Evolutionary conservation across 2,329 filamentous ascomycete species (phyloP), one percentile per base, ranked within the genome.

Genomic region (Beauveria rudraprayagi): DNA sequence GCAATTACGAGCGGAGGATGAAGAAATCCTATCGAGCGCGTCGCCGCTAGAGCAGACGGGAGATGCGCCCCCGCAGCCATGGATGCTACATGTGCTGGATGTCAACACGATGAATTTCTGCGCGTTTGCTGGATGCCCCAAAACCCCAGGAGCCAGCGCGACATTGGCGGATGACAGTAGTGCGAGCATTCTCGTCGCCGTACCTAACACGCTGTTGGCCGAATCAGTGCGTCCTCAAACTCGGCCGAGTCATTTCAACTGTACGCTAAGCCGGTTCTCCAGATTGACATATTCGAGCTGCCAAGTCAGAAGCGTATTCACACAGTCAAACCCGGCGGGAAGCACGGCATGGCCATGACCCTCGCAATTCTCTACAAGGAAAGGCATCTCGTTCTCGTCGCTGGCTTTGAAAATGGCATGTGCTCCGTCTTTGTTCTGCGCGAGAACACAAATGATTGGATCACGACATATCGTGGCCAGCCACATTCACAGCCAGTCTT

Each of bases 41-140:
- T 77, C 95, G 14, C 93, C 93, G 0, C 81, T 93, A 37, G 90
- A 95, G 63, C 75, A 76, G 52, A 76, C 71, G 1, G 72, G 71
- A 30, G 75, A 72, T 51, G 72, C 72, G 55, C 81, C 76, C 65
- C 83, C 81, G 19, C 81, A 87, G 67, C 94, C 94, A 34, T 96
- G 91, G 91, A 77, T 97, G n/a, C 73, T 96, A 24, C 84, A 96
- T 73, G 83, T 90, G 4, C 77, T 99, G 5, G 80, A 89, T 5
- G 91, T 97, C 48, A 97, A 97, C 70, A 91, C 93, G 1, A 83
- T 97, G 76, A 99, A 97, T 70, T 99, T 97, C 71, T 99, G 94
- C 71, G 83, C 89, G 1, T 96, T 96, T 71, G 81, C 88, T 2
- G 80, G 82, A 63, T 87, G 87, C 70, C 63, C 77, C 62, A 70